Conservation (phyloP, 1,139 yeast genomes). For the Yamadazyma songkhlaensis region DNA sequence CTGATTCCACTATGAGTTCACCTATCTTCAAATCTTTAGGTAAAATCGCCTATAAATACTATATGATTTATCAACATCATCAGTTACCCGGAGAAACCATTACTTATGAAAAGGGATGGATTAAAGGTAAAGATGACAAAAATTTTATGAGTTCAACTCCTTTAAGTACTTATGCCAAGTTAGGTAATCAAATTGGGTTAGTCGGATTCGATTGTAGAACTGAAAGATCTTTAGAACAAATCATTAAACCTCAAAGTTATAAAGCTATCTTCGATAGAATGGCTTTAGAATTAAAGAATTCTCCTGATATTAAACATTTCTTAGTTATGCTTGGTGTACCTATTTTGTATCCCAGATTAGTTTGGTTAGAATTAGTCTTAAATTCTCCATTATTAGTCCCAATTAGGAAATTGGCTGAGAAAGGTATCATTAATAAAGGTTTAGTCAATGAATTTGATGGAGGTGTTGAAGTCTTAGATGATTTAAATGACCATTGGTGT, state of each 20-base stretch:
- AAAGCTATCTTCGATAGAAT: constrained; percentile 58
- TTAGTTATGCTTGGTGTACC: constrained; percentile 90
- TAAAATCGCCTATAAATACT: constrained; percentile 74
- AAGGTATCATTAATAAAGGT: constrained; percentile 64
- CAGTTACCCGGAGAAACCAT: constrained; percentile 46
- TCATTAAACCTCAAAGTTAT: constrained; percentile 60
- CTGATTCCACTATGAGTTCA: constrained; percentile 67
- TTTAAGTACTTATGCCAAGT: constrained; percentile 65
- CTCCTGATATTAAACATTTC: constrained; percentile 66
- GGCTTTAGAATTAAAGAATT: constrained; percentile 45
- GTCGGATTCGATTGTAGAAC: constrained; percentile 91
- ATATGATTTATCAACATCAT: constrained; percentile 90
- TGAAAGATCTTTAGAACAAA: constrained; percentile 65
- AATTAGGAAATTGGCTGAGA: constrained; percentile 61
- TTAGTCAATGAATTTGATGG: constrained; percentile 91
- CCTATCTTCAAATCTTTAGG: constrained; percentile 73
- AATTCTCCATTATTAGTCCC: constrained; percentile 64
- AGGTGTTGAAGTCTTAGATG: constrained; percentile 84
- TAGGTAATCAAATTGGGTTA: constrained; percentile 72
- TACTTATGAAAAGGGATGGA: constrained; percentile 57
- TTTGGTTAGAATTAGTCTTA: constrained; percentile 79
- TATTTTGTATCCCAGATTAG: constrained; percentile 87
- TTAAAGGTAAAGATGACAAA: constrained; percentile 25
- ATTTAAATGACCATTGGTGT: constrained; percentile 96
- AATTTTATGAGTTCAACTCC: constrained; percentile 68